Conservation (phyloP, 148 eudicot species). For the Cornus suecica region DNA sequence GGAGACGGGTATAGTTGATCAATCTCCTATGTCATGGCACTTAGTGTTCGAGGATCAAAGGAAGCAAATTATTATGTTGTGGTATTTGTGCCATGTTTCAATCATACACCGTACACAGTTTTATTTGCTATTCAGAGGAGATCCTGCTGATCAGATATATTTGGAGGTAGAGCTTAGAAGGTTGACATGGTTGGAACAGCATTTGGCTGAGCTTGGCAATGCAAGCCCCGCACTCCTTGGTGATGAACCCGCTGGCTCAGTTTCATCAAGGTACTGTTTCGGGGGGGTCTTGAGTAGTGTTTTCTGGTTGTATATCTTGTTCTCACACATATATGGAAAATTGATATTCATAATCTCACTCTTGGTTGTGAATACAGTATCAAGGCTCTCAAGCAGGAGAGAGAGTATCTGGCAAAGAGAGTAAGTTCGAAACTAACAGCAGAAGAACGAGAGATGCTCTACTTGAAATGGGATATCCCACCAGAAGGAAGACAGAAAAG, state of each 20-base stretch:
- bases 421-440: constrained; percentile 68
- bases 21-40: constrained; percentile 72
- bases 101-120: constrained; percentile 88
- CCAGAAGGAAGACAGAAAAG: constrained; percentile 82
- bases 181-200: constrained; percentile 93
- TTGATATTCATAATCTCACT: not conserved
- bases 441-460: constrained; percentile 79
- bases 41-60: constrained; percentile 71
- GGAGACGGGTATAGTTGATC: constrained; percentile 42
- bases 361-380: constrained; percentile 45
- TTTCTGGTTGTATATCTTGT: not conserved
- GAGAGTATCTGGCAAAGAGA: constrained; percentile 89
- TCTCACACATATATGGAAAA: not conserved
- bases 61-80: constrained; percentile 81
- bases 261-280: constrained; percentile 62
- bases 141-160: constrained; percentile 88
- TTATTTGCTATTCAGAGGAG: constrained; percentile 79
- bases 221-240: constrained; percentile 98
- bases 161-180: constrained; percentile 95
- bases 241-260: constrained; percentile 84
- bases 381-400: constrained; percentile 86
- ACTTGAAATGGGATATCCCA: constrained; percentile 89
- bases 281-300: not conserved
- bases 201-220: constrained; percentile 89
- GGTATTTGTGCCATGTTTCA: constrained; percentile 98